Percentiles rank a stretch among this genome's conserved stretches.
phyloP scores from a whole-genome alignment of 225 moss, liverwort and hornwort species.

The Polytrichum formosum region DNA sequence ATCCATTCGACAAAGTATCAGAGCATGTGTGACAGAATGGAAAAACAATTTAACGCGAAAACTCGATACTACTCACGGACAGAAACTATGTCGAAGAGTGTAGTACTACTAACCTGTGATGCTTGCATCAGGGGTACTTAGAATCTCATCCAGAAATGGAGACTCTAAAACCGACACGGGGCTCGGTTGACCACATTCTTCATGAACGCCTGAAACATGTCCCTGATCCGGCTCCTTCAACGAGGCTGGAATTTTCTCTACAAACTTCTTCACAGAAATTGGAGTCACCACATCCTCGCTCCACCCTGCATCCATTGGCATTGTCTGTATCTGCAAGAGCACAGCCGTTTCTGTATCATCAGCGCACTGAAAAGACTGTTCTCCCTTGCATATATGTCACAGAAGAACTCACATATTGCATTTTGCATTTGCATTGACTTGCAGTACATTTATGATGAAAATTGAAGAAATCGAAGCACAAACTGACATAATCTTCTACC shows the following conservation, averaged over 20 bases:
- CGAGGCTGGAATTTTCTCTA: slow-evolving; percentile 26
- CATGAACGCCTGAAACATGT: slow-evolving; percentile 39
- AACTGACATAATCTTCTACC: not conserved
- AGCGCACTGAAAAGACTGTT: too few species aligned
- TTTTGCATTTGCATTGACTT: not conserved
- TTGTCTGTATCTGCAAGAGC: slow-evolving; percentile 24
- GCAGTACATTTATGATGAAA: not conserved
- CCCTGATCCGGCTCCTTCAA: slow-evolving; percentile 9
- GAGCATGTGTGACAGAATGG: not conserved
- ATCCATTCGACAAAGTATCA: not conserved
- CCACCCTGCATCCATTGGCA: slow-evolving; percentile 28
- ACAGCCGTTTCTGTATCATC: too few species aligned
- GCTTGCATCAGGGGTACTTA: slow-evolving; percentile 70
- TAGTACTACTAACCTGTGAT: slow-evolving; percentile 40
- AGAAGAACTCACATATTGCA: too few species aligned
- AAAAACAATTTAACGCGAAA: not conserved
- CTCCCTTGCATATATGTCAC: too few species aligned
- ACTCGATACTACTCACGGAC: not conserved
- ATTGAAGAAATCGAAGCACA: not conserved
- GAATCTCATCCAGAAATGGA: slow-evolving; percentile 73
- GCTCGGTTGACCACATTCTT: slow-evolving; percentile 78
- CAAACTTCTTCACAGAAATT: slow-evolving; percentile 39
- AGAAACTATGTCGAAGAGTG: not conserved
- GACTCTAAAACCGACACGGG: slow-evolving; percentile 79
- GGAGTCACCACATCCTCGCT: slow-evolving; percentile 46